Percentiles rank a stretch among this genome's conserved stretches.
Evolutionary conservation across 805 yeast genomes (phyloP).

Genomic region (Candida sakaeoensis): DNA sequence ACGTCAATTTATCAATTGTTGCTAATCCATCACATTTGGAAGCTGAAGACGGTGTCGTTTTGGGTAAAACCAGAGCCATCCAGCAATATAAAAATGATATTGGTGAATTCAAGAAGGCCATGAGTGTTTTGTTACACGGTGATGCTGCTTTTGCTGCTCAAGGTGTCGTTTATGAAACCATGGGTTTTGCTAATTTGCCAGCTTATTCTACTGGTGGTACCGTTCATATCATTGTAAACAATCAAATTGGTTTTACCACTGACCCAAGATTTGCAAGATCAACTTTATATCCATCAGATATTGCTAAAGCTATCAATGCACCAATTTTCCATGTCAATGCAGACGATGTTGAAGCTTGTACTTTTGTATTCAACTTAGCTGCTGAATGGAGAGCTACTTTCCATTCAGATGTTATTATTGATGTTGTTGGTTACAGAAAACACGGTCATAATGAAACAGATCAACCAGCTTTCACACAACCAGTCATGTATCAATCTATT

Average conservation of each 20-base stretch:
- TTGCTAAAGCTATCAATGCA: constrained; percentile 94
- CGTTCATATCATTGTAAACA: constrained; percentile 90
- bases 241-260: constrained; percentile 99
- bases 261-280: constrained; percentile 98
- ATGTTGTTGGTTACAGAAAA: constrained; percentile 97
- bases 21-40: constrained; percentile 99
- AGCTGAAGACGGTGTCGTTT: constrained; percentile 97
- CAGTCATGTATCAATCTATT: constrained; percentile 90
- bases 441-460: constrained; percentile 99
- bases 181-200: constrained; percentile 90
- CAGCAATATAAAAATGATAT: constrained; percentile 88
- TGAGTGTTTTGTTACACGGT: constrained; percentile 94
- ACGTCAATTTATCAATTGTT: constrained; percentile 89
- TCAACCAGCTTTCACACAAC: constrained; percentile 98
- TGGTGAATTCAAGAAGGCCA: constrained; percentile 78
- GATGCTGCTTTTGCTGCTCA: constrained; percentile 99
- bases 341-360: constrained; percentile 92
- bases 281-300: constrained; percentile 95
- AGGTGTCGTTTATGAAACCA: constrained; percentile 98
- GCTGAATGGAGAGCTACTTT: constrained; percentile 98
- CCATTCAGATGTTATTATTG: constrained; percentile 95
- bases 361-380: constrained; percentile 89
- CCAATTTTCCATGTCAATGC: constrained; percentile 99
- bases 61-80: constrained; percentile 96
- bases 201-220: constrained; percentile 99